phyloP scores from a whole-genome alignment of 441 rosid species.

The Francoa sonchifolia region DNA sequence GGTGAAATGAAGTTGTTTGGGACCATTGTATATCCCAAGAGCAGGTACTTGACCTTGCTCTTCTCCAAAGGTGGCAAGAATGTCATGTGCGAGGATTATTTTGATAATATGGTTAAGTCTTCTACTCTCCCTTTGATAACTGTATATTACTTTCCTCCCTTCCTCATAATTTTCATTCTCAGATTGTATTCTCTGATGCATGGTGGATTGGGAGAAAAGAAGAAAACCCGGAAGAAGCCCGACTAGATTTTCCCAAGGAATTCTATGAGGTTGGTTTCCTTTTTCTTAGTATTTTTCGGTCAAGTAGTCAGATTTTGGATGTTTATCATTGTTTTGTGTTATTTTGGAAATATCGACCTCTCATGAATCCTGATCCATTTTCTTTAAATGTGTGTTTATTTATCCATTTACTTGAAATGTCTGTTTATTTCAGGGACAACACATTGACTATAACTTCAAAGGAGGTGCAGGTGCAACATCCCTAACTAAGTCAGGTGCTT shows the following conservation, averaged over 20 bases:
- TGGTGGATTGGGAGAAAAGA: conserved; percentile 95
- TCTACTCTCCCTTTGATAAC: conserved; percentile 4
- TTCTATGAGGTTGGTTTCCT: conserved; percentile 55
- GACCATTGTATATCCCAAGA: conserved; percentile 69
- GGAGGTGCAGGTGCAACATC: conserved; percentile 68
- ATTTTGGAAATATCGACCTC: conserved; percentile 2
- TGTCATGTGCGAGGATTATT: conserved; percentile 72
- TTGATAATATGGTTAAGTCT: conserved; percentile 68
- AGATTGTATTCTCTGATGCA: conserved; percentile 88
- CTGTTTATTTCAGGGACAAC: conserved; percentile 38
- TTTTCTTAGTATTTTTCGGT: conserved; percentile 1
- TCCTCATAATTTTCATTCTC: too few relatives aligned
- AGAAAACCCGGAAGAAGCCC: conserved; percentile 73
- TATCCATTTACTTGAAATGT: too few relatives aligned
- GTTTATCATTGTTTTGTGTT: not conserved
- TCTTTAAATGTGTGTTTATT: too few relatives aligned
- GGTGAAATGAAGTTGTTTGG: conserved; percentile 87
- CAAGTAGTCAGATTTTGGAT: not conserved
- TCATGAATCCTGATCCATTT: too few relatives aligned
- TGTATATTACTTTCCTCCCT: too few relatives aligned
- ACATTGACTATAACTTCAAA: conserved; percentile 46
- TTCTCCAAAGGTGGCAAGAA: conserved; percentile 86
- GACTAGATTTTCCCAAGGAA: conserved; percentile 70
- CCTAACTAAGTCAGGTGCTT: conserved; percentile 18
- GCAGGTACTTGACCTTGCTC: conserved; percentile 54